A percentile compares a stretch with the other conserved stretches of the same genome.
phyloP scores from a whole-genome alignment of 768 basidiomycete species.

The Pseudohyphozyma bogoriensis region DNA sequence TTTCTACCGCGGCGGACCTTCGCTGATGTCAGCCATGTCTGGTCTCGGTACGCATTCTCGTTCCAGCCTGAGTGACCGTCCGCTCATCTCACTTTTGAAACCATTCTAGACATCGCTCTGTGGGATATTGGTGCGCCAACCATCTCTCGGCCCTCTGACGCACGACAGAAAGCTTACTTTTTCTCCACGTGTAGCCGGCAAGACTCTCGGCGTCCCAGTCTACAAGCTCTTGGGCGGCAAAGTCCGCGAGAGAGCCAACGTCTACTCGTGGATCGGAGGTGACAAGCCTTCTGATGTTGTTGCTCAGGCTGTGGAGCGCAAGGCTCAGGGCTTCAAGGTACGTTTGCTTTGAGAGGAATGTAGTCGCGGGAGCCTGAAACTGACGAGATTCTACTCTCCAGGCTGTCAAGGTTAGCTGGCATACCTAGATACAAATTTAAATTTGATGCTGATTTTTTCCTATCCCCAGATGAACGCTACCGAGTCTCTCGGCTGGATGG shows the following conservation, averaged over 20 bases:
- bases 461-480: too few species aligned
- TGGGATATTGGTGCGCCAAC: slow-evolving; percentile 79
- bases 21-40: slow-evolving; percentile 49
- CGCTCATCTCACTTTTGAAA: neutral
- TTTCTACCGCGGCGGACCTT: slow-evolving; percentile 63
- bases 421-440: too few species aligned
- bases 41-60: slow-evolving; percentile 2
- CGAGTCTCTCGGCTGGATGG: slow-evolving; percentile 52
- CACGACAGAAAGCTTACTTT: too few species aligned
- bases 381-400: too few species aligned
- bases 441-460: too few species aligned
- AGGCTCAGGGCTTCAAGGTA: slow-evolving; percentile 56
- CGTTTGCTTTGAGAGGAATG: too few species aligned
- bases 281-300: slow-evolving; percentile 46
- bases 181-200: too few species aligned
- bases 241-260: slow-evolving; percentile 46
- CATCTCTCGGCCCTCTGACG: too few species aligned
- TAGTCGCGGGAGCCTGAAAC: too few species aligned
- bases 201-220: slow-evolving; percentile 54
- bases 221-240: slow-evolving; percentile 62
- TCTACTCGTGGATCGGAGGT: slow-evolving; percentile 46
- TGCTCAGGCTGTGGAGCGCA: slow-evolving; percentile 48
- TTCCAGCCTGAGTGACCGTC: too few species aligned
- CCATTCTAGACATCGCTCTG: slow-evolving; percentile 59
- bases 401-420: too few species aligned